Base-by-base conservation (phyloP, 75 land plant species). In the Cupressus sempervirens region DNA sequence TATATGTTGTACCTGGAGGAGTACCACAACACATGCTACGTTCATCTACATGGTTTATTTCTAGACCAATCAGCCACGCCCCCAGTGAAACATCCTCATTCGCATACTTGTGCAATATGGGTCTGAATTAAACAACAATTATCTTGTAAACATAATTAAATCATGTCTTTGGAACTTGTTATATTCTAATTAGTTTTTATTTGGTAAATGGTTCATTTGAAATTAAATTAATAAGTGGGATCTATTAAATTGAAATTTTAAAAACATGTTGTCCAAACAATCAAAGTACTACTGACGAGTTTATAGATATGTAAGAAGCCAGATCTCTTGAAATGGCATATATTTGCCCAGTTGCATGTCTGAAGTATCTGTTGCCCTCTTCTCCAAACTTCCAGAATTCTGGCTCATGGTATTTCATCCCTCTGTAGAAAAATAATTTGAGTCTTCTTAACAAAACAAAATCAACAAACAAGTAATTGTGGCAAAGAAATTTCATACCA, bases 381-480 rank as follows among this genome's bases (percentile, higher is more conserved):
- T 92, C 93, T 7, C 93, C 93, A 56, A 92, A 92, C 85, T 92
- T 92, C 93, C 93, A 92, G 70, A 84, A 86, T 88, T 92, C 93
- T 50, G 93, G 93, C 62, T 92, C 93, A 52, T 92, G 93, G 77
- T 92, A 92, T 65, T 91, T 91, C 73, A 92, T 93, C 35, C 96
- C 96, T 84, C 96, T 94, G 82, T 34, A 36, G 29, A 15, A 52
- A 0, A n/a, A 84, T 81, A 50, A 12, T 20, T 50, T 50, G 15
- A 50, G 53, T 50, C 15, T 50, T 50, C 53, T 50, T 50, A 50
- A 50, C 53, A 50, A 3, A 50, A 50, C 1, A 50, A 12, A 50
- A 50, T 13, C 15, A 50, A 12, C 14, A 50, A 15, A 50, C 12
- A 12, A 50, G 53, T 50, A 15, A 12, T 50, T 1, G 53, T 50